Conservation (phyloP, 2,329 filamentous ascomycete species). For the Thyridium curvatum region DNA sequence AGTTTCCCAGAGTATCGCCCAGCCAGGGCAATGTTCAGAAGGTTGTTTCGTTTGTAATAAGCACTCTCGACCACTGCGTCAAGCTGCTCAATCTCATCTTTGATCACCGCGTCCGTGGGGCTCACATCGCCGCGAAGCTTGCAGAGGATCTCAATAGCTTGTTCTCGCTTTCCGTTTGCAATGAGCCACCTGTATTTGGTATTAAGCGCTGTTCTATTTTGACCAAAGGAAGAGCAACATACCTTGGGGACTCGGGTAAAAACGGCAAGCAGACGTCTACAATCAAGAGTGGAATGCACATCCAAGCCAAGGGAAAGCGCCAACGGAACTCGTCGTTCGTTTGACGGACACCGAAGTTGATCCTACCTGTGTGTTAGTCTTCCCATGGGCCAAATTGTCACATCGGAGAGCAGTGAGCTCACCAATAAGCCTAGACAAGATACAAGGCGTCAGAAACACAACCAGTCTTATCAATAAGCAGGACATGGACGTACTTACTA, state of each 20-base stretch:
- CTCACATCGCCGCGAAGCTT: slow-evolving; percentile 22
- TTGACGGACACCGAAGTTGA: slow-evolving; percentile 25
- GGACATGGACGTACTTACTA: too few species aligned
- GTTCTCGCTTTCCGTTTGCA: slow-evolving; percentile 20
- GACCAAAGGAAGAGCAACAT: slow-evolving; percentile 11
- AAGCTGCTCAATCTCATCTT: slow-evolving; percentile 32
- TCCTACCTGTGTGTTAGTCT: slow-evolving; percentile 22
- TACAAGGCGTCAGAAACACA: too few species aligned
- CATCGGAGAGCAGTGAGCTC: too few species aligned
- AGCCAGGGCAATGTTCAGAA: slow-evolving; percentile 30
- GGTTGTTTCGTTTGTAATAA: slow-evolving; percentile 26
- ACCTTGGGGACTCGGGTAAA: slow-evolving; percentile 38
- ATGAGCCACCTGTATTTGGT: slow-evolving; percentile 24
- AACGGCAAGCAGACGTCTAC: slow-evolving; percentile 29
- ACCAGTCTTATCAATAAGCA: too few species aligned
- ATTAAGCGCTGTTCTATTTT: too few species aligned
- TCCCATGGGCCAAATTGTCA: too few species aligned
- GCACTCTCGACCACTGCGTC: slow-evolving; percentile 31
- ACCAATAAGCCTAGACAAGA: too few species aligned
- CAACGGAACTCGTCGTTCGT: slow-evolving; percentile 23
- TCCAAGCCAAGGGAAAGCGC: slow-evolving; percentile 30
- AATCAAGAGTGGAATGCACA: slow-evolving; percentile 32
- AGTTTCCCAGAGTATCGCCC: slow-evolving; percentile 25
- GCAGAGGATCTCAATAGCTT: slow-evolving; percentile 26
- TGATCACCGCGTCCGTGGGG: slow-evolving; percentile 23